Evolutionary conservation across 139 green algal species (phyloP).

Genomic region (Tetradesmus lagerheimii): DNA sequence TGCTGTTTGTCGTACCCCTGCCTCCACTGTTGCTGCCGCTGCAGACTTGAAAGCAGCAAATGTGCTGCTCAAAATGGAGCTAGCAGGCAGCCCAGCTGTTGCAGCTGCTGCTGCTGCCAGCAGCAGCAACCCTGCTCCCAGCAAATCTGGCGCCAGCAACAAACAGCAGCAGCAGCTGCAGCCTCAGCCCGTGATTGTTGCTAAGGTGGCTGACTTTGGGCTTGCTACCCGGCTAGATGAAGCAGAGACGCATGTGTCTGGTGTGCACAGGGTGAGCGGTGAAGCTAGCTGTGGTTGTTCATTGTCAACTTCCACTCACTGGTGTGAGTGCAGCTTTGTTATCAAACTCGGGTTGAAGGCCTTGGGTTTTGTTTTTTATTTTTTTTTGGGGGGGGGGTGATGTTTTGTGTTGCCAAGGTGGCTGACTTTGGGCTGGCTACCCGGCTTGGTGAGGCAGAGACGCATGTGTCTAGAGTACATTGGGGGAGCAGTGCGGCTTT

Average conservation of each 20-base stretch:
- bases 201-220: conserved; percentile 64
- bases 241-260: conserved; percentile 55
- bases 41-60: not conserved
- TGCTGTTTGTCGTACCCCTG: not conserved
- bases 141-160: not conserved
- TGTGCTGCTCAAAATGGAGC: not conserved
- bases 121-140: not conserved
- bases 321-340: too few relatives aligned
- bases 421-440: conserved; percentile 64
- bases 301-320: too few relatives aligned
- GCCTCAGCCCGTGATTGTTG: not conserved
- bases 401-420: too few relatives aligned
- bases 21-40: too few relatives aligned
- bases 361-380: too few relatives aligned
- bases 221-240: conserved; percentile 45
- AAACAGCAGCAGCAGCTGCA: not conserved
- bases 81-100: not conserved
- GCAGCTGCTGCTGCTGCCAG: not conserved
- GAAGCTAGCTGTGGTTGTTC: not conserved
- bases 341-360: too few relatives aligned
- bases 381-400: too few relatives aligned
- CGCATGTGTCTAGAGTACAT: conserved; percentile 56
- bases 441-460: conserved; percentile 33
- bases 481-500: not conserved
- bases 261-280: conserved; percentile 40